Percentiles rank a stretch among this genome's conserved stretches.
Evolutionary conservation across 2,329 filamentous ascomycete species (phyloP).

Genomic region (Neoscytalidium dimidiatum): DNA sequence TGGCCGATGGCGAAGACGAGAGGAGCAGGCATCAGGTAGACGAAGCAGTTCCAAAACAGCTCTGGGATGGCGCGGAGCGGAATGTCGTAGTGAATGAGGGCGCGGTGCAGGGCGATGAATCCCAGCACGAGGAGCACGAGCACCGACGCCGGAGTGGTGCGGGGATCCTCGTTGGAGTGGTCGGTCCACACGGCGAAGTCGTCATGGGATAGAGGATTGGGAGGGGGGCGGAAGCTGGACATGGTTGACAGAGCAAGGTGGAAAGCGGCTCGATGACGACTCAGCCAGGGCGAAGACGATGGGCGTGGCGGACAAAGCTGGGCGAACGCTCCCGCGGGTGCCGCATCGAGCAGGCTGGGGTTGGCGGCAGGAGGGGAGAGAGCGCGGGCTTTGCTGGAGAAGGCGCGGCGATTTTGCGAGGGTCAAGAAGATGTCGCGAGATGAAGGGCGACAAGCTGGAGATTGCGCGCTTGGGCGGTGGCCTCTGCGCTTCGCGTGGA

Average conservation of each 20-base stretch:
- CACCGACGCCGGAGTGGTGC: neutral
- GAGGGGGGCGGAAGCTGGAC: constrained; percentile 11
- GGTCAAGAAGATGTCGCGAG: constrained; percentile 12
- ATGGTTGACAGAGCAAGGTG: constrained; percentile 3
- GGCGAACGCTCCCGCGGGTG: constrained; percentile 3
- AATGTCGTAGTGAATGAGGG: constrained; percentile 30
- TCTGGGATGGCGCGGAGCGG: constrained; percentile 40
- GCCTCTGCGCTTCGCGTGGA: neutral
- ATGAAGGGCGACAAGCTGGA: constrained; percentile 16
- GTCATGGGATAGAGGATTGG: neutral
- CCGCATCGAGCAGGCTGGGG: constrained; percentile 18
- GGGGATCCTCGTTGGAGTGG: neutral
- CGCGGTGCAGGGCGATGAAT: constrained; percentile 24
- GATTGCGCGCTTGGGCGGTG: constrained; percentile 4
- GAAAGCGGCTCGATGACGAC: neutral
- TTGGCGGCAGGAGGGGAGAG: neutral
- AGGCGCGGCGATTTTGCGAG: neutral
- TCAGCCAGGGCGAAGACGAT: constrained; percentile 19
- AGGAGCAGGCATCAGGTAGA: constrained; percentile 58
- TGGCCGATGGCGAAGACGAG: constrained; percentile 60
- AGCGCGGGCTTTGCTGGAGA: neutral
- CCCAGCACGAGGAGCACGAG: constrained; percentile 18
- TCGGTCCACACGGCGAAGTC: constrained; percentile 8
- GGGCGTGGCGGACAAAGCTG: neutral
- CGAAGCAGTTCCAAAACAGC: constrained; percentile 62